Base-by-base conservation (phyloP, 2,329 filamentous ascomycete genomes). In the Sarocladiaceae sp. region DNA sequence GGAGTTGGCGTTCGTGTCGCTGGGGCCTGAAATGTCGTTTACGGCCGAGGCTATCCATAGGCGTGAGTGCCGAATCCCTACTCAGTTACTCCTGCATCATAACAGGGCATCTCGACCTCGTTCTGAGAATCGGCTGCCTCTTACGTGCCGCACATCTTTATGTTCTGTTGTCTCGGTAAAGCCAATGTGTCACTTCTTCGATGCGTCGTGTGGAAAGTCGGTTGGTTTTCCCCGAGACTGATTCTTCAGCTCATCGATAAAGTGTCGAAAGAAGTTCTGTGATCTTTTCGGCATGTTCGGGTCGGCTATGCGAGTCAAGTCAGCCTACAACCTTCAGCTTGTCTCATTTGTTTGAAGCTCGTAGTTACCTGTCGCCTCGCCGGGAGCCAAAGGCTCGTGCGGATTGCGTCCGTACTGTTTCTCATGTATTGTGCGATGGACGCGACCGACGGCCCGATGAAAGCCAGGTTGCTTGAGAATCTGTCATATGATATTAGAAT, bases 381-480 rank as follows among this genome's bases (percentile, higher is more conserved):
- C 75, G 1, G 64, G 72, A 0, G 66, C 64, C 9, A 78, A 49
- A 6, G 74, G 74, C 42, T 76, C 70, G 49, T 68, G 61, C 0
- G 74, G 73, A 44, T 73, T 63, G 19, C 70, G 66, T 9, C 74
- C 74, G 48, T 77, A 50, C 34, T 66, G 64, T 15, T 60, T 56
- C 48, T 77, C 72, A 52, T 78, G 58, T 29, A 78, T 65, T 3
- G 57, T 62, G 12, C 66, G 65, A 47, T 78, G 74, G 26, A 78
- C 71, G n/a, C 67, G 64, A 6, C 70, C 69, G 31, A 78, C 74
- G 3, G 65, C 66, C 48, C 67, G 67, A 49, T 78, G 74, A 53
- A 77, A 78, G 7, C 62, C 60, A 1, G 72, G 73, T 13, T 66
- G 72, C 19, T 65, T 63, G 13, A 78, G 69, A 45, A 78, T 70